A percentile compares a stretch with the other conserved stretches of the same genome.
phyloP scores from a whole-genome alignment of 202 grass and related monocot species.

The Panicum hallii region DNA sequence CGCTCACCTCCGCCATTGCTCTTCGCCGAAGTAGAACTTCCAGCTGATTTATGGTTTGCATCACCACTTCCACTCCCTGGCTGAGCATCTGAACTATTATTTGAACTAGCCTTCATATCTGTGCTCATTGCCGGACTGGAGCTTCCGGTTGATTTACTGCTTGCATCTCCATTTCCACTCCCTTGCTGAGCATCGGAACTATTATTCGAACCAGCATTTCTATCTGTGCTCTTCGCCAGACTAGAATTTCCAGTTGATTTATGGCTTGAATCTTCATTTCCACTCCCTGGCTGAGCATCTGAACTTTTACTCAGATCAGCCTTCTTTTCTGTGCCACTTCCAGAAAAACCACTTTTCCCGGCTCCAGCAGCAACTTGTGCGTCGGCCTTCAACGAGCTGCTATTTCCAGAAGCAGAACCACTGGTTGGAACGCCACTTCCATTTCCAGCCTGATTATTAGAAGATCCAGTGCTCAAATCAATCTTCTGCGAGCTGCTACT shows the following conservation, averaged over 20 bases:
- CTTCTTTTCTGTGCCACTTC: constrained; percentile 31
- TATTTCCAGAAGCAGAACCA: constrained; percentile 49
- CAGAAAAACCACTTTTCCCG: constrained; percentile 8
- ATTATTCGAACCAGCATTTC: background rate
- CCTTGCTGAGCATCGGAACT: constrained; percentile 3
- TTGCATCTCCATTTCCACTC: constrained; percentile 29
- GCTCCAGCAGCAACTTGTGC: constrained; percentile 12
- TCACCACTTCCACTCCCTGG: background rate
- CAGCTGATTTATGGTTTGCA: constrained; percentile 34
- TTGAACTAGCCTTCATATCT: background rate
- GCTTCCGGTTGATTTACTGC: constrained; percentile 16
- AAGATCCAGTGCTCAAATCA: constrained; percentile 30
- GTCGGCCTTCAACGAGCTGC: constrained; percentile 14
- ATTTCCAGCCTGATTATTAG: constrained; percentile 24
- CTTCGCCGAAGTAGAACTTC: background rate
- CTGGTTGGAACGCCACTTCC: constrained; percentile 43
- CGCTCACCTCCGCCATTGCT: background rate
- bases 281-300: constrained; percentile 4
- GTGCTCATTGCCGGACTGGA: constrained; percentile 14
- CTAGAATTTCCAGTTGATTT: constrained; percentile 2
- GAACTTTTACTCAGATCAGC: constrained; percentile 29
- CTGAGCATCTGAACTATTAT: constrained; percentile 16
- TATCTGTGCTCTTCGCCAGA: constrained; percentile 24
- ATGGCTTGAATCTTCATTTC: constrained; percentile 34
- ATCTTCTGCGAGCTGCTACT: constrained; percentile 14